Conservation (phyloP, 2,329 filamentous ascomycete genomes). For the Mycosphaerella arachidis region DNA sequence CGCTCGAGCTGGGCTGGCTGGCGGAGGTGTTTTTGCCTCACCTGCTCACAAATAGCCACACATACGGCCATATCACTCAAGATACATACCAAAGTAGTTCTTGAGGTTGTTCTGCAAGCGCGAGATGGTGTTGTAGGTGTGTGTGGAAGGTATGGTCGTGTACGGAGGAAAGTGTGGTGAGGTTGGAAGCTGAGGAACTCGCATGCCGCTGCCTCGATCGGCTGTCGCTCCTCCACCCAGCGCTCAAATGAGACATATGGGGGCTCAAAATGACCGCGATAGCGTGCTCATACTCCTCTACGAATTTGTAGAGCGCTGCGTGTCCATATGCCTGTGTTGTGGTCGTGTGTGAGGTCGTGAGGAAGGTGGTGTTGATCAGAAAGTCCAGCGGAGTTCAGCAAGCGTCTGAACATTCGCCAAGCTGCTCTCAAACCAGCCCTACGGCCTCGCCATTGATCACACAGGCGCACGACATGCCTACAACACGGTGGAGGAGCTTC, state of each 20-base stretch:
- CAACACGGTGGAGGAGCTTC: not conserved
- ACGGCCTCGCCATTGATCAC: not conserved
- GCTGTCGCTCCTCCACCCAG: slow-evolving; percentile 1
- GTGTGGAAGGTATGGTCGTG: not conserved
- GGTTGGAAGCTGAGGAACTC: not conserved
- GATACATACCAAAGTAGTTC: not conserved
- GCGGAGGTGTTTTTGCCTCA: slow-evolving; percentile 3
- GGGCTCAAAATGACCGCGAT: not conserved
- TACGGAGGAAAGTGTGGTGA: not conserved
- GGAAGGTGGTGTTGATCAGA: not conserved
- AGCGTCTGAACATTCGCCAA: slow-evolving; percentile 1
- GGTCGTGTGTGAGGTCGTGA: not conserved
- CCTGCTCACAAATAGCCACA: not conserved
- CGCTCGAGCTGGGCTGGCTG: not conserved
- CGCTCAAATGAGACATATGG: not conserved
- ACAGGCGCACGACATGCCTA: not conserved
- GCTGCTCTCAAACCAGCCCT: not conserved
- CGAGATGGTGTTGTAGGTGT: not conserved
- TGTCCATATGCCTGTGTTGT: not conserved
- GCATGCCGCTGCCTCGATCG: not conserved
- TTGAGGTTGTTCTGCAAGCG: not conserved
- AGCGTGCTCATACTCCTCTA: not conserved
- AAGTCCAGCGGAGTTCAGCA: not conserved
- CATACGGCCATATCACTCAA: not conserved
- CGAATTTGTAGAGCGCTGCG: not conserved